phyloP scores from a whole-genome alignment of 139 green algal species.

The Coelastrella sp. region DNA sequence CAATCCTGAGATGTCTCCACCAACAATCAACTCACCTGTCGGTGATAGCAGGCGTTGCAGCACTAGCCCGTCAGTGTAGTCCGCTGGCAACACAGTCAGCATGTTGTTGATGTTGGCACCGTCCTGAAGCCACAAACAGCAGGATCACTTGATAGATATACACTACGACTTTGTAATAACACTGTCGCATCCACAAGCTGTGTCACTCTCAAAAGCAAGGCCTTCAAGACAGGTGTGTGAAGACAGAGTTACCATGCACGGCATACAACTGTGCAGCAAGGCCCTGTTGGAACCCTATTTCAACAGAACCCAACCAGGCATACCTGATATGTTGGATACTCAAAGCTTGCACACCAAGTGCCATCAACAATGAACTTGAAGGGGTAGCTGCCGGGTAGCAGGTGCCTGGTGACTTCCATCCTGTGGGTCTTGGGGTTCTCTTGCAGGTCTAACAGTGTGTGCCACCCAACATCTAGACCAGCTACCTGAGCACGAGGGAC shows the following conservation, averaged over 20 bases:
- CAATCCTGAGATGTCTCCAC: not conserved
- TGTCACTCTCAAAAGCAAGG: no score
- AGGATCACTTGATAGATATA: no score
- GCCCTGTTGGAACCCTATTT: no score
- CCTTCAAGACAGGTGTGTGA: no score
- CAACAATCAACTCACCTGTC: conserved; percentile 19
- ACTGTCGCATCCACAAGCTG: no score
- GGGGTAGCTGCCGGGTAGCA: conserved; percentile 70
- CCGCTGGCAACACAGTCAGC: conserved; percentile 52
- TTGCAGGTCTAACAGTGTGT: conserved; percentile 72
- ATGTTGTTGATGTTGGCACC: conserved; percentile 87
- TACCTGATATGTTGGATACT: conserved; percentile 73
- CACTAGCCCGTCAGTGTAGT: not conserved
- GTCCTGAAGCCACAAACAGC: conserved; percentile 56
- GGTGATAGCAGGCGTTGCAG: conserved; percentile 60
- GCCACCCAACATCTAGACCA: conserved; percentile 96
- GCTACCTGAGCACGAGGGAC: conserved; percentile 66
- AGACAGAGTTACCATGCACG: not conserved
- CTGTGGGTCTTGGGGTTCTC: conserved; percentile 59
- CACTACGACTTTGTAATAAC: no score
- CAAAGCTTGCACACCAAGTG: conserved; percentile 82
- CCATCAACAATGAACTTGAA: conserved; percentile 97
- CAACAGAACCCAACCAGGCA: not conserved
- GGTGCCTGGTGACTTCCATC: conserved; percentile 49
- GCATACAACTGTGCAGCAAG: conserved; percentile 25